Conservation (phyloP, 768 basidiomycete species). For the Boletus patriciae region DNA sequence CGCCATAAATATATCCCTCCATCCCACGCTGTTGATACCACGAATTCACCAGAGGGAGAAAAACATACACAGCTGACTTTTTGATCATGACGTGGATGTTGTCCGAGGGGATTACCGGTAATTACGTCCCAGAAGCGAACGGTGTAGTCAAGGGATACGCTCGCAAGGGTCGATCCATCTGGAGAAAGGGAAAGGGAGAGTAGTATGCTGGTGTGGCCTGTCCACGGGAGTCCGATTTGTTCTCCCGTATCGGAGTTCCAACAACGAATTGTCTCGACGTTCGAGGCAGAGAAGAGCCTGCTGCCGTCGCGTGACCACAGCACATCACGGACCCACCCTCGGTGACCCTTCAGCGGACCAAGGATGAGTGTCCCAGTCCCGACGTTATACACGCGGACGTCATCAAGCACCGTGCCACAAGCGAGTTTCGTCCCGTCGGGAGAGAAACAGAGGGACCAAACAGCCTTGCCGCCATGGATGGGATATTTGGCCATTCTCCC, state of each 20-base stretch:
- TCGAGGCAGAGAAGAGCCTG: not conserved
- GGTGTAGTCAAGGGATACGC: not conserved
- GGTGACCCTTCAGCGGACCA: not conserved
- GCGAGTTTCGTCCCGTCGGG: not conserved
- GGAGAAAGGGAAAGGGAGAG: not conserved
- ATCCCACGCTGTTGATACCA: not conserved
- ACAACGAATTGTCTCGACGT: constrained; percentile 5
- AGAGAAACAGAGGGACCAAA: not conserved
- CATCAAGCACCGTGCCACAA: not conserved
- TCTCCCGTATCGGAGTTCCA: constrained; percentile 6
- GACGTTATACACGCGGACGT: not conserved
- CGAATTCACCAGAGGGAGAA: not conserved
- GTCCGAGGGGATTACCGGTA: not conserved
- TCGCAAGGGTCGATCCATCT: not conserved
- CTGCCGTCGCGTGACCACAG: constrained; percentile 11
- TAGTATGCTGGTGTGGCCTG: not conserved
- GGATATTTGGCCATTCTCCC: not conserved
- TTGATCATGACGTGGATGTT: not conserved
- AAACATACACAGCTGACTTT: not conserved
- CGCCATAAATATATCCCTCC: not conserved
- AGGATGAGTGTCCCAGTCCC: not conserved
- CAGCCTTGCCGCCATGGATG: not conserved
- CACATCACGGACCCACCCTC: not conserved
- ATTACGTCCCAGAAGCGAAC: not conserved
- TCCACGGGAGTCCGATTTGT: not conserved